Evolutionary conservation across 208 protist species (phyloP), one percentile per base, ranked within the genome.

Genomic region (Crithidia sp.): DNA sequence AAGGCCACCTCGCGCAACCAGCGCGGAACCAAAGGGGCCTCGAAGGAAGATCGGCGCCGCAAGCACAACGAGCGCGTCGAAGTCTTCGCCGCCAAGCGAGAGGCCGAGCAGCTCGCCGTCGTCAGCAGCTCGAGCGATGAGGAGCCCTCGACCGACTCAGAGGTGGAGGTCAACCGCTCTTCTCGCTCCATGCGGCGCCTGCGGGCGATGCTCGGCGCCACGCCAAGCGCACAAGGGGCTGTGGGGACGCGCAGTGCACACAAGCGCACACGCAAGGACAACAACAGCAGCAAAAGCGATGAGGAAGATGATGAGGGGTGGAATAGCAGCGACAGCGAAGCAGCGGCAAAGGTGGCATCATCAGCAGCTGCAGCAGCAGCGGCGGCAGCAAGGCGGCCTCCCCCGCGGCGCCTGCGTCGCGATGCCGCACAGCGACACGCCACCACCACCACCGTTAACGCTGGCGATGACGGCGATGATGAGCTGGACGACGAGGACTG

Each of bases 1-100:
- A 79, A 79, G 36, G 47, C 67, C 17, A 82, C 77, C 3, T 83
- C 80, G 36, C 77, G 79, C 49, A 73, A 64, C 2, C 74, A 86
- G 45, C 88, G 91, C 36, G 91, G 91, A 10, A 94, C 91, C 16
- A 96, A 91, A 58, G 91, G 91, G 7, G 88, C 89, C 41, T 91
- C 83, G 36, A 92, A 90, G 67, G 89, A 96, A 62, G 89, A 92
- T 9, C 81, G 91, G 3, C 69, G 75, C 10, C 77, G 67, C 49
- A 96, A 94, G 65, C 82, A 87, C 56, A 85, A 93, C 67, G 87
- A 92, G 65, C 83, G 74, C 2, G 87, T 88, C 9, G 87, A 91
- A 47, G 89, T 92, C 65, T 93, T 85, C 74, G 85, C 89, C 10
- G 91, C 91, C 49, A 81, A 85, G 69, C 86, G 91, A 10, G 85